Evolutionary conservation across 1,284 basidiomycete species (phyloP).

Genomic region (Pseudozyma hubeiensis): DNA sequence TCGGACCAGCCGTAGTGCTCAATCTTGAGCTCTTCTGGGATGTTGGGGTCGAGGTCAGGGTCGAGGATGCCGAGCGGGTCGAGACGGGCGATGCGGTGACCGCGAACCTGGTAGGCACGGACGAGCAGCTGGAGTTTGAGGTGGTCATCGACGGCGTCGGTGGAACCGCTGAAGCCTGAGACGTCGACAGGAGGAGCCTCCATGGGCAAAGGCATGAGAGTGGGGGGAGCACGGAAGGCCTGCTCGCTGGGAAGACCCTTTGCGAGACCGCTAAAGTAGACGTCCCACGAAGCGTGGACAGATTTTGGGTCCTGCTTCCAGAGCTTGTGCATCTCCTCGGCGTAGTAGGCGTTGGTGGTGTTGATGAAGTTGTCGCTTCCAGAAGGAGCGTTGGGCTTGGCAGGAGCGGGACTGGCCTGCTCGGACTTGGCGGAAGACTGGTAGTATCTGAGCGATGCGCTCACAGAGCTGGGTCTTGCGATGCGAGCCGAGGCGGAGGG

Average conservation of each 20-base stretch:
- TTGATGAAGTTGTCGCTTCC: constrained; percentile 61
- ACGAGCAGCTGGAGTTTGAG: constrained; percentile 77
- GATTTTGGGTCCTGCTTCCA: constrained; percentile 78
- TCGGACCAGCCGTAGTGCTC: constrained; percentile 88
- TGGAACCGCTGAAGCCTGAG: constrained; percentile 73
- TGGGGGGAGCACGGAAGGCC: constrained; percentile 87
- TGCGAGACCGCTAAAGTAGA: constrained; percentile 93
- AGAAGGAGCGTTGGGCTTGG: constrained; percentile 56
- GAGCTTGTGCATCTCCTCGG: constrained; percentile 77
- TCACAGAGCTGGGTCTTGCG: constrained; percentile 23
- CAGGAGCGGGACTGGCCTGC: constrained; percentile 50
- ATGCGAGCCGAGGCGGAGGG: constrained; percentile 44
- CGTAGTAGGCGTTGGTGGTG: constrained; percentile 92
- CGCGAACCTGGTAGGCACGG: constrained; percentile 97
- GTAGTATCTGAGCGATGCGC: constrained; percentile 35
- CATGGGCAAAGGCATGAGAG: constrained; percentile 76
- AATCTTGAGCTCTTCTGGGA: constrained; percentile 65
- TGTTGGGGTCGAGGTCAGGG: constrained; percentile 76
- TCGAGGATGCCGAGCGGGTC: constrained; percentile 94
- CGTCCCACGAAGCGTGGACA: constrained; percentile 94
- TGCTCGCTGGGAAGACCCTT: constrained; percentile 84
- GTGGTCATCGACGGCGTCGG: constrained; percentile 85
- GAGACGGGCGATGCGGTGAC: constrained; percentile 93
- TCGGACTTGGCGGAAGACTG: constrained; percentile 42
- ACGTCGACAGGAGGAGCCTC: constrained; percentile 83